These are phyloP conservation scores for Jacaranda copaia DNA, from an alignment of 257 asterid genomes.

Conservation along the genomic window DNA sequence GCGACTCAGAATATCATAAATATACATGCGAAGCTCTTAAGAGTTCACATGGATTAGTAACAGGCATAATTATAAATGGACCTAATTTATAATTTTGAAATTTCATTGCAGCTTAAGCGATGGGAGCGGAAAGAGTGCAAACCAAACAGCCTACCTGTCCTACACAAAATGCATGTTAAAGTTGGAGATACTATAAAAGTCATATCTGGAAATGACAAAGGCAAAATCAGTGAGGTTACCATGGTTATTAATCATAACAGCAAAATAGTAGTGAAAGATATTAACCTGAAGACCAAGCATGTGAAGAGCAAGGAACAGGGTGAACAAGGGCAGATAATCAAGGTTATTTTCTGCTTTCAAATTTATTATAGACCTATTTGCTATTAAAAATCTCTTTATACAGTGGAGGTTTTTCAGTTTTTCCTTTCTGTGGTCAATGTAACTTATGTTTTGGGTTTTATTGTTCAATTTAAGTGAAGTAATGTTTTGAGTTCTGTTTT, in stretches of 20 bases:
- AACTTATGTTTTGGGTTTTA: not conserved
- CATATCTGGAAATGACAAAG: constrained; percentile 91
- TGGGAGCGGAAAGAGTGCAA: constrained; percentile 98
- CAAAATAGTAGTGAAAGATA: constrained; percentile 66
- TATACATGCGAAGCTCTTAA: not conserved
- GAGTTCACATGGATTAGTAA: not conserved
- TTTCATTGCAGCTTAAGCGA: constrained; percentile 66
- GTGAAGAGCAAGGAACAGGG: constrained; percentile 82
- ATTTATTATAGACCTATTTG: not conserved
- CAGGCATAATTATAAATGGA: not conserved
- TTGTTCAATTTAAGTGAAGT: constrained; percentile 14
- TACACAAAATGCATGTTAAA: constrained; percentile 92
- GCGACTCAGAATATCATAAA: no score
- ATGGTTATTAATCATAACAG: constrained; percentile 81
- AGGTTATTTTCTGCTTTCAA: constrained; percentile 53
- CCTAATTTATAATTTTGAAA: constrained; percentile 16
- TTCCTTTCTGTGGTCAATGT: not conserved
- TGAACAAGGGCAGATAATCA: constrained; percentile 87
- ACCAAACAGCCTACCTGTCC: constrained; percentile 91
- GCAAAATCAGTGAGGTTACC: constrained; percentile 81
- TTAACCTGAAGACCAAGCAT: constrained; percentile 96
- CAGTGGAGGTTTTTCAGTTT: not conserved
- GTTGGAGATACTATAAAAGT: constrained; percentile 93
- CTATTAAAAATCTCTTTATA: not conserved
- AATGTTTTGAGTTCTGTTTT: constrained; percentile 30